phyloP scores from a whole-genome alignment of 768 basidiomycete species.

The Hydnum rufescens region DNA sequence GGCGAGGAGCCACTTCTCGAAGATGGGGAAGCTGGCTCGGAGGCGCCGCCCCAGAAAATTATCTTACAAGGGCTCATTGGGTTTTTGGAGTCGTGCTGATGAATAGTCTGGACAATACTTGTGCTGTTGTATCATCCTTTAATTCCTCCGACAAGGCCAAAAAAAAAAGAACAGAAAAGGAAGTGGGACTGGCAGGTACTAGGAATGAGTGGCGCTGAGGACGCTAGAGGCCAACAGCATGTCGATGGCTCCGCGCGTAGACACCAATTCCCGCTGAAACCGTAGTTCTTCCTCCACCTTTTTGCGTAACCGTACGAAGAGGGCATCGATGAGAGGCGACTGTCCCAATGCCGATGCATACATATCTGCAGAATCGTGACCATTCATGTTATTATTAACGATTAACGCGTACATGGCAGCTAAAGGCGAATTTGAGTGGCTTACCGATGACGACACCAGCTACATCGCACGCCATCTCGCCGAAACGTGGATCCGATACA shows the following conservation, averaged over 20 bases:
- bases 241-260: constrained; percentile 69
- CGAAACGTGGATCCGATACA: constrained; percentile 78
- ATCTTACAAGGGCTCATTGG: constrained; percentile 49
- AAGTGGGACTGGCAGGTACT: too few species aligned
- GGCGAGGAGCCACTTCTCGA: too few species aligned
- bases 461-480: constrained; percentile 70
- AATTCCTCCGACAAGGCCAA: too few species aligned
- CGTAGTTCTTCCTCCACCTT: constrained; percentile 72
- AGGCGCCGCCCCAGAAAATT: constrained; percentile 35
- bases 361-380: constrained; percentile 51
- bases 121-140: too few species aligned
- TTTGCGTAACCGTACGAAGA: constrained; percentile 62
- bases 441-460: constrained; percentile 65
- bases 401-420: neutral
- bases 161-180: too few species aligned
- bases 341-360: constrained; percentile 85
- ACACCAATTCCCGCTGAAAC: constrained; percentile 72
- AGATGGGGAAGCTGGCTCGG: constrained; percentile 20
- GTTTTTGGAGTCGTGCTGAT: constrained; percentile 30
- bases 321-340: constrained; percentile 75
- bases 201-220: neutral
- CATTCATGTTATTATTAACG: constrained; percentile 9
- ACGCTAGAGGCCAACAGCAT: constrained; percentile 27
- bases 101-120: too few species aligned
- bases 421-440: constrained; percentile 14